Evolutionary conservation across 768 basidiomycete genomes (phyloP), one percentile per base, ranked within the genome.

Genomic region (Lanmaoa pseudosensibilis): DNA sequence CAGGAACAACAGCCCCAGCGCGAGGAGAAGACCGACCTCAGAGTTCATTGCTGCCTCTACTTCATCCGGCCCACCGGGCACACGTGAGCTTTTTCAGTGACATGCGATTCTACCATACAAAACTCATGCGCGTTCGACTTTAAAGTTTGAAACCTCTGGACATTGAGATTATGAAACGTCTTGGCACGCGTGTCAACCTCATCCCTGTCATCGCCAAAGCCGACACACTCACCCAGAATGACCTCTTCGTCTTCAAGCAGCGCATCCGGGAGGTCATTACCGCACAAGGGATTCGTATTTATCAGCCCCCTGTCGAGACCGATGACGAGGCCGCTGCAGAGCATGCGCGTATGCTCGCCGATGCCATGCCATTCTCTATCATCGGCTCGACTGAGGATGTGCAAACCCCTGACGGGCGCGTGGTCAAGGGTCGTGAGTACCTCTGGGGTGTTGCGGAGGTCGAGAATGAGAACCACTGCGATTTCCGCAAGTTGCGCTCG

Each of bases 391-490:
- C 92, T 0, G 87, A 95, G 69, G 96, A 99, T 62, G 96, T 99
- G 46, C 83, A 84, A 66, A 98, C 93, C 4, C 76, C 80, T 23
- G 96, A 98, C 69, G 97, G 97, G 12, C 85, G 94, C 55, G 75
- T 84, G 34, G 97, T 99, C 69, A 98, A 98, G 76, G 97, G 97
- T 45, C 87, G 97, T 66, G 92, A 98, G 74, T 99, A 99, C 71
- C 85, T 96, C 15, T 99, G 97, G 97, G 97, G 97, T 80, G 94
- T 99, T n/a, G 97, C 97, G 10, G 97, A 99, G 80, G 96, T 99
- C 58, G 97, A 99, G 77, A 98, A 99, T 71, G 97, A 99, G 78
- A 88, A 89, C 72, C 97, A 99, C 77, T 99, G 97, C 72, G 97
- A 98, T 76, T 99, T 99, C 86, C 91, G 90, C 77, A 98, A 97